Base-by-base conservation (phyloP, 768 basidiomycete species). In the Mycena indigotica region DNA sequence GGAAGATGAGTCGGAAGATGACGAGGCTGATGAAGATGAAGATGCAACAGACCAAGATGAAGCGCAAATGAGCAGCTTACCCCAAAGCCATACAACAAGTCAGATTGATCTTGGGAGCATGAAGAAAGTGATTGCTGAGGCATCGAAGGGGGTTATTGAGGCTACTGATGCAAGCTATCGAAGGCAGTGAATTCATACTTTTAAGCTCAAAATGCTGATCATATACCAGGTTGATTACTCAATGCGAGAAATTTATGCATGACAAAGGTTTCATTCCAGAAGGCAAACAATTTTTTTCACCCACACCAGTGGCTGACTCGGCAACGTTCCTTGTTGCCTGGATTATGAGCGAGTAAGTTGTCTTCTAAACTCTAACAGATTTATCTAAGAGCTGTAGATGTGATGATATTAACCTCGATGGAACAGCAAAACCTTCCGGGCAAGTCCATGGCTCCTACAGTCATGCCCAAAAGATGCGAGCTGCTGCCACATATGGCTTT, bases 381-480 rank as follows among this genome's bases (percentile, higher is more conserved):
- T 44, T 8, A 30, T 15, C 16, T 50, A 48, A 21, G 44, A 19
- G 24, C 51, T 32, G 24, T 44, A 73, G 72, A 15, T 73, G 70
- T 30, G 69, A 73, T 44, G 60, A 60, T 25, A 60, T 70, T 26
- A 57, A 52, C 17, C 60, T 69, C 19, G 67, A 73, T 29, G 65
- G 70, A 17, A 54, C 54, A 10, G 23, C 52, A 23, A 69, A 68
- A 15, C 55, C 63, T 21, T 23, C 40, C 1, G 56, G 21, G 1
- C 50, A 55, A 2, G 21, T 57, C 2, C 54, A 60, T 1, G 57
- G 48, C 16, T 65, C 68, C 8, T 75, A 70, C 41, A 52, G 63
- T 2, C 70, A 75, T 68, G 73, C 74, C 0, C 74, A 75, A 54
- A 75, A 75, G 45, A 73, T 77, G 67, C 50, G 70, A 1, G 74